A percentile compares a stretch with the other conserved stretches of the same genome.
phyloP scores from a whole-genome alignment of 805 yeast species.

The Candida jianshihensis region DNA sequence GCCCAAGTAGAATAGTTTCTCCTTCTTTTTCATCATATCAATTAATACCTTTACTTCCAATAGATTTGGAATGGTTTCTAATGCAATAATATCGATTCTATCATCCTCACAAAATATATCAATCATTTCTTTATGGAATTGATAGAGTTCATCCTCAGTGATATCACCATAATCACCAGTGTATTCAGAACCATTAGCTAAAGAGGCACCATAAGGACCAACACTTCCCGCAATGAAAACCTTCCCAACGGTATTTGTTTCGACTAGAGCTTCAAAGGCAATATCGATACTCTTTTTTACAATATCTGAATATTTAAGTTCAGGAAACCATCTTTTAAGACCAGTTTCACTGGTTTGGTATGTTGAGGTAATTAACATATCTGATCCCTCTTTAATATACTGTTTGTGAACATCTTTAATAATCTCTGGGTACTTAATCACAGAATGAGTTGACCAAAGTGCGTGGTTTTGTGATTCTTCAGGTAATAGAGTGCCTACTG shows the following conservation, averaged over 20 bases:
- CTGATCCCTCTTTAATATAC: slow-evolving; percentile 49
- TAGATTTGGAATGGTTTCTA: slow-evolving; percentile 68
- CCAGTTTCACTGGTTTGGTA: slow-evolving; percentile 38
- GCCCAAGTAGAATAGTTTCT: slow-evolving; percentile 37
- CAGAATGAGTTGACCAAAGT: slow-evolving; percentile 56
- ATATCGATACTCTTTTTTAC: slow-evolving; percentile 12
- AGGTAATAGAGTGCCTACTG: slow-evolving; percentile 18
- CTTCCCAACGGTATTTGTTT: not conserved
- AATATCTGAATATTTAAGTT: slow-evolving; percentile 3
- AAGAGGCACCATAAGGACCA: slow-evolving; percentile 73
- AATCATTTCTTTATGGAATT: slow-evolving; percentile 46
- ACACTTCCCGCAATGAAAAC: slow-evolving; percentile 50
- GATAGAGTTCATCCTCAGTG: slow-evolving; percentile 28
- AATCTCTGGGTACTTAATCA: slow-evolving; percentile 35
- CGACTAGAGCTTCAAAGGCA: slow-evolving; percentile 7
- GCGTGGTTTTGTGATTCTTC: slow-evolving; percentile 18
- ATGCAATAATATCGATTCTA: slow-evolving; percentile 48
- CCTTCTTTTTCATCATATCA: slow-evolving; percentile 28
- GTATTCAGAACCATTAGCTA: slow-evolving; percentile 66
- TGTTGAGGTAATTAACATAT: slow-evolving; percentile 45
- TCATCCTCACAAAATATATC: slow-evolving; percentile 30
- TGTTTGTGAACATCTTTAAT: slow-evolving; percentile 41
- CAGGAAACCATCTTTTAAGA: slow-evolving; percentile 30
- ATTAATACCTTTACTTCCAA: slow-evolving; percentile 48
- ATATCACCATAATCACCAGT: slow-evolving; percentile 54